These are phyloP conservation scores for Alternaria brassicicola DNA, from an alignment of 2,329 filamentous ascomycete genomes.

Conservation along the genomic window DNA sequence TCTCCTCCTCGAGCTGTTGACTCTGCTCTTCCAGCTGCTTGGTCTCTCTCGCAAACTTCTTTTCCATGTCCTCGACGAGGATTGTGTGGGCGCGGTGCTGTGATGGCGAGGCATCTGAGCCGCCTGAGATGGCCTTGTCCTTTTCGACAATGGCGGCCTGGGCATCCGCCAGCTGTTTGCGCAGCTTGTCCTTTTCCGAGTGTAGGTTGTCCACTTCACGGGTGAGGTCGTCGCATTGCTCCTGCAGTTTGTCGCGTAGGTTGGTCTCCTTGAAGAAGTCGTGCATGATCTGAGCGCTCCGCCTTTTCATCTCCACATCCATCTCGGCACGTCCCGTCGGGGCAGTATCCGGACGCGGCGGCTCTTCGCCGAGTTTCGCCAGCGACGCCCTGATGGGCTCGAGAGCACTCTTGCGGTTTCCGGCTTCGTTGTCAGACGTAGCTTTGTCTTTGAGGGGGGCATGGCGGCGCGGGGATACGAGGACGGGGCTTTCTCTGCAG, in stretches of 20 bases:
- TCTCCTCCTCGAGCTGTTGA: slow-evolving; percentile 41
- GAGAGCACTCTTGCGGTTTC: slow-evolving; percentile 34
- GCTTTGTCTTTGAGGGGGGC: slow-evolving; percentile 42
- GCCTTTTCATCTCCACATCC: slow-evolving; percentile 41
- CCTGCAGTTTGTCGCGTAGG: slow-evolving; percentile 45
- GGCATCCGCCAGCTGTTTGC: slow-evolving; percentile 40
- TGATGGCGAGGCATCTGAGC: slow-evolving; percentile 17
- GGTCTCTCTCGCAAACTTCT: slow-evolving; percentile 44
- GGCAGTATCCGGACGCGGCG: slow-evolving; percentile 40
- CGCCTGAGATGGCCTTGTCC: slow-evolving; percentile 36
- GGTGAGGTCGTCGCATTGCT: slow-evolving; percentile 43
- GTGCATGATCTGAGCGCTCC: slow-evolving; percentile 46
- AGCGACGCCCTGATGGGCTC: slow-evolving; percentile 38
- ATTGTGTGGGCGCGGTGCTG: slow-evolving; percentile 31
- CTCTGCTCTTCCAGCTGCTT: slow-evolving; percentile 41
- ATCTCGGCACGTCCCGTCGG: slow-evolving; percentile 39
- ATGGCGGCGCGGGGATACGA: slow-evolving; percentile 32
- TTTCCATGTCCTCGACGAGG: slow-evolving; percentile 43
- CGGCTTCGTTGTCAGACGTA: slow-evolving; percentile 45
- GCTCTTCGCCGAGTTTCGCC: slow-evolving; percentile 38
- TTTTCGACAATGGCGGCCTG: slow-evolving; percentile 41
- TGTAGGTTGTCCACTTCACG: slow-evolving; percentile 42
- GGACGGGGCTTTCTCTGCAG: slow-evolving; percentile 28
- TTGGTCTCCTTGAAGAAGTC: slow-evolving; percentile 50
- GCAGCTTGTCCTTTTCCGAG: slow-evolving; percentile 39